A percentile compares a stretch with the other conserved stretches of the same genome.
phyloP scores from a whole-genome alignment of 345 rosid species.

The Acer saccharum region DNA sequence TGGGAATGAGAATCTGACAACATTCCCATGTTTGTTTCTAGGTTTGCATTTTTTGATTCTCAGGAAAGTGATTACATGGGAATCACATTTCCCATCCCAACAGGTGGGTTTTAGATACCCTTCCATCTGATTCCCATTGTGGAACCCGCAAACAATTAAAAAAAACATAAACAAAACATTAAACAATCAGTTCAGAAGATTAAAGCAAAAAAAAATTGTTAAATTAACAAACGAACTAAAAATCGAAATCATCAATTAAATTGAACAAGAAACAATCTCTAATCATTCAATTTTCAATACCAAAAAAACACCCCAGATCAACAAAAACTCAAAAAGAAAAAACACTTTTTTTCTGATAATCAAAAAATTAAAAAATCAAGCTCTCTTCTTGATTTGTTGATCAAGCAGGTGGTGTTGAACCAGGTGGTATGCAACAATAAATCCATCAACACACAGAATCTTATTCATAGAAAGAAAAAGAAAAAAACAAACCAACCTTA shows the following conservation, averaged over 20 bases:
- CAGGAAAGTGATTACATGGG: no score
- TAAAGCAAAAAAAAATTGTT: neutral
- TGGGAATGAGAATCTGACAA: no score
- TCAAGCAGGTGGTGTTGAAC: no score
- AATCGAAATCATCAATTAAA: neutral
- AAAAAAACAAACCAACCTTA: constrained; percentile 46
- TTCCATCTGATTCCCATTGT: no score
- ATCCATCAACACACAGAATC: constrained; percentile 1
- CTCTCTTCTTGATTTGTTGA: constrained; percentile 75
- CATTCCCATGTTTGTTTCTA: no score
- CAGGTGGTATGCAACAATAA: neutral
- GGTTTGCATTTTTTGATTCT: no score
- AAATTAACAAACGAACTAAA: neutral
- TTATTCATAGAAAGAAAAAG: neutral
- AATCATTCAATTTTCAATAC: neutral
- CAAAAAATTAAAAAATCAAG: constrained; percentile 22
- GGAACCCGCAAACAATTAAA: no score
- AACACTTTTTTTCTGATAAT: neutral
- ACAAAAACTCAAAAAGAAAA: neutral
- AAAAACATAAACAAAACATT: no score
- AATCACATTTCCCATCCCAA: no score
- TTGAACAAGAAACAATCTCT: neutral
- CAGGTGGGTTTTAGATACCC: no score
- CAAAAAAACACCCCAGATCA: neutral
- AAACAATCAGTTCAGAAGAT: neutral